phyloP scores from a whole-genome alignment of 306 rosid genomes.

The Castanea mollissima region DNA sequence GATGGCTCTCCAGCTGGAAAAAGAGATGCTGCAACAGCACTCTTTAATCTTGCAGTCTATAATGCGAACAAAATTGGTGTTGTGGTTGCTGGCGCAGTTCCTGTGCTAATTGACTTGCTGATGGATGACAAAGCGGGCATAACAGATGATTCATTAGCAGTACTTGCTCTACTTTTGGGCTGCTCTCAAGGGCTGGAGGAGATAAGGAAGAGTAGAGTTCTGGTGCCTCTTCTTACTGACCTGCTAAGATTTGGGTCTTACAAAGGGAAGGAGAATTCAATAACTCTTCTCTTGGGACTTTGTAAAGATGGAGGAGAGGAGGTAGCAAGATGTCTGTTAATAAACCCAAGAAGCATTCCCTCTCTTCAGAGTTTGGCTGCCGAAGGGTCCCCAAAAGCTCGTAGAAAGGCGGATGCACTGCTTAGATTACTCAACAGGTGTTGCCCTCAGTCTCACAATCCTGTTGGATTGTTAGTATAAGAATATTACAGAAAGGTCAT shows the following conservation, averaged over 20 bases:
- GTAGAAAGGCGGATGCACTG: conserved; percentile 83
- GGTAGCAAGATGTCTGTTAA: conserved; percentile 63
- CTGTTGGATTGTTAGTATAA: conserved; percentile 29
- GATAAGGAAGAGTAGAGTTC: conserved; percentile 58
- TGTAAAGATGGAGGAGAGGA: conserved; percentile 84
- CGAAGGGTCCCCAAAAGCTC: conserved; percentile 76
- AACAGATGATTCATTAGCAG: conserved; percentile 73
- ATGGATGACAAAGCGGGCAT: conserved; percentile 82
- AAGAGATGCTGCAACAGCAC: conserved; percentile 81
- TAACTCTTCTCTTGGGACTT: conserved; percentile 70
- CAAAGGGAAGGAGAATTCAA: conserved; percentile 81
- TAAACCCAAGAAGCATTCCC: conserved; percentile 79
- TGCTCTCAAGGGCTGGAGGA: conserved; percentile 69
- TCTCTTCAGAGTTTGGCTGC: conserved; percentile 75
- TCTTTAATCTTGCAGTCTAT: conserved; percentile 70
- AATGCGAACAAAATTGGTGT: conserved; percentile 61
- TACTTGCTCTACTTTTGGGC: conserved; percentile 63
- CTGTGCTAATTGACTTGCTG: conserved; percentile 59
- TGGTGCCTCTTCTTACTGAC: conserved; percentile 78
- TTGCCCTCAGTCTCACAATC: conserved; percentile 67
- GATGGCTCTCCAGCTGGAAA: conserved; percentile 79
- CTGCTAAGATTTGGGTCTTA: conserved; percentile 88
- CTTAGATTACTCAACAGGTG: conserved; percentile 74
- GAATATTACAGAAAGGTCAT: conserved; percentile 1
- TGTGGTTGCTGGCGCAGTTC: conserved; percentile 58